Base-by-base conservation (phyloP, 208 protist genomes). In the Acanthamoeba triangularis region DNA sequence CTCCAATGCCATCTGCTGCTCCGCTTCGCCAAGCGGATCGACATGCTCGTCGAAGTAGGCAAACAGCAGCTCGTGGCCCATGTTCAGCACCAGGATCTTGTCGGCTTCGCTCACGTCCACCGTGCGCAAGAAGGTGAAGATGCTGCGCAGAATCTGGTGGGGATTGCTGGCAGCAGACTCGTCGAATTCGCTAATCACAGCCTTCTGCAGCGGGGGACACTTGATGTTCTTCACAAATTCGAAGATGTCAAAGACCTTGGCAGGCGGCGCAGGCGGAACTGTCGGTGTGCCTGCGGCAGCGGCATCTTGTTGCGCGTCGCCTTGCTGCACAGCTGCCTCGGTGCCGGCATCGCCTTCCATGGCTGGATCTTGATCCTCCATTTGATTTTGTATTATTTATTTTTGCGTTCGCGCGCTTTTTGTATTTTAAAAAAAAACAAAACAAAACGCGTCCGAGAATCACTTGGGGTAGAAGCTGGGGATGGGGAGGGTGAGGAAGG, bases 151-250 rank as follows among this genome's bases (percentile, higher is more conserved):
- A 23, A 87, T 52, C 16, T 18, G 23, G 78, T 87, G 78, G 11
- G 78, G 78, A 59, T 52, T 87, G 78, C 2, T 37, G 28, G 44
- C 78, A 28, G 78, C 78, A 59, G 78, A 37, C 20, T 61, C 44
- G 23, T 87, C 78, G 20, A 87, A 87, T 6, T 87, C 18, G 47
- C 28, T 87, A 28, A 87, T 87, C 78, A 59, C 78, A 16, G 18
- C 44, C 78, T 87, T 87, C 78, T 87, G 78, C 47, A 61, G 37
- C 28, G 78, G 78, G 14, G 78, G 78, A 59, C 35, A 59, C 30
- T 87, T 87, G 78, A 87, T 87, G 78, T 87, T 87, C 25, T 59
- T 28, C 78, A 87, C 78, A 59, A 87, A 87, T 33, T 87, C 44
- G n/a, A 87, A 87, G n/a, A 87, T 59, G 47, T 87, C 78, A 4